Base-by-base conservation (phyloP, 148 eudicot genomes). In the Talinum fruticosum region DNA sequence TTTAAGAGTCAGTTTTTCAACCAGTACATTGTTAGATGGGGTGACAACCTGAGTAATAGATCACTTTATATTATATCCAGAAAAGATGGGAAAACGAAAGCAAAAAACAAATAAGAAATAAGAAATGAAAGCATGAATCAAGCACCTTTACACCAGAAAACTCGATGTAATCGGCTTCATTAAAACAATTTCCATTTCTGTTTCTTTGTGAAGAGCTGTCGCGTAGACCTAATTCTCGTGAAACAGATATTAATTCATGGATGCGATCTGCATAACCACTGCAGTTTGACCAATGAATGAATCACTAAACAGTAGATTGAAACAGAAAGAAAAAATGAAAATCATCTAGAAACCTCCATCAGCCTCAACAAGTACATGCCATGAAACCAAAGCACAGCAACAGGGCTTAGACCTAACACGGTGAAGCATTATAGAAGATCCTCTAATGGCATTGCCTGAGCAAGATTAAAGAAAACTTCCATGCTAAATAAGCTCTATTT, bases 251-350 rank as follows among this genome's bases (percentile, higher is more conserved):
- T 80, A 96, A 86, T 81, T 96, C 99, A 79, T 96, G 99, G 57
- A 96, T 96, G 47, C 99, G 95, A 81, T 91, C 99, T 10, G 99
- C 99, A 83, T 93, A 96, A 68, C 99, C 99, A 86, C 99, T 96
- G 92, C 87, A 87, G 78, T 75, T 75, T 62, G 65, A 47, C 65
- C 69, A 79, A 66, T 57, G 28, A 70, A 66, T 49, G 44, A 71
- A 74, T 73, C 10, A 62, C 16, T 62, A 28, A 26, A 28, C 30
- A 28, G 32, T 24, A n/a, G n/a, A n/a, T n/a, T n/a, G n/a, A n/a
- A n/a, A n/a, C n/a, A n/a, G n/a, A n/a, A 19, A 44, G 10, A 26
- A 28, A 44, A 10, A 28, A 14, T 3, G 54, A 35, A 10, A 70
- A 70, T 41, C 8, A 41, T 70, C 54, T 38, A 34, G 2, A 62